Conservation (phyloP, 768 basidiomycete species). For the Pleurotus citrinopileatus region DNA sequence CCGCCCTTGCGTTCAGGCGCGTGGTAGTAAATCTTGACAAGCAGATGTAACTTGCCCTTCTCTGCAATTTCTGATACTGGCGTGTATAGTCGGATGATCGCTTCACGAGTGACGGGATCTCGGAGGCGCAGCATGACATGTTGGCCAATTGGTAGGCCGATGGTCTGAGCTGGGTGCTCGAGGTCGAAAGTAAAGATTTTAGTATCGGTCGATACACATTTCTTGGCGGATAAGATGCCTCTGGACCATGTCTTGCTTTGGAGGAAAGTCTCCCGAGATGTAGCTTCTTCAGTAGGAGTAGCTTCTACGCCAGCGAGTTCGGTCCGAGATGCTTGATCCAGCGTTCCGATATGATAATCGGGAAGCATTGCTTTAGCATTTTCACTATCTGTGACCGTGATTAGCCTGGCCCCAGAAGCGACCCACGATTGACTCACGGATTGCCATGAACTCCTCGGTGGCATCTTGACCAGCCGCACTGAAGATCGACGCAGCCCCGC, state of each 20-base stretch:
- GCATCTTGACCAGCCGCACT: constrained; percentile 58
- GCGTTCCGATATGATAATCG: constrained; percentile 49
- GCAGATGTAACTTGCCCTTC: constrained; percentile 46
- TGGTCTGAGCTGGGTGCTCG: constrained; percentile 31
- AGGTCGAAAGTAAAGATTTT: constrained; percentile 50
- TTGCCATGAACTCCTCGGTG: constrained; percentile 63
- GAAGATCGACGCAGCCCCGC: constrained; percentile 52
- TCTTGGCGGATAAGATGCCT: constrained; percentile 33
- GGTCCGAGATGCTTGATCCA: constrained; percentile 19
- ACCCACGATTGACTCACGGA: constrained; percentile 55
- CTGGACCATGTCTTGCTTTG: constrained; percentile 46
- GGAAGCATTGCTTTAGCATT: constrained; percentile 10
- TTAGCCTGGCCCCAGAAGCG: constrained; percentile 31
- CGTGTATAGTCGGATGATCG: constrained; percentile 54
- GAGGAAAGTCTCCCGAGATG: constrained; percentile 32
- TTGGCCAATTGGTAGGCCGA: constrained; percentile 59
- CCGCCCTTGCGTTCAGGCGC: constrained; percentile 40
- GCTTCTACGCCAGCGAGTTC: constrained; percentile 4
- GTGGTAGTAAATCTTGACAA: constrained; percentile 42
- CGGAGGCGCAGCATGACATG: constrained; percentile 52
- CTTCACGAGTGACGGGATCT: constrained; percentile 22
- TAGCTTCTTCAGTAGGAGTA: not conserved
- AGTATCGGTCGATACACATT: constrained; percentile 44
- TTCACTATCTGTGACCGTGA: constrained; percentile 12
- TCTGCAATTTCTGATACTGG: constrained; percentile 45